Percentiles rank a stretch among this genome's conserved stretches.
Evolutionary conservation across 1,139 yeast species (phyloP).

Genomic region (Blastobotrys apis): DNA sequence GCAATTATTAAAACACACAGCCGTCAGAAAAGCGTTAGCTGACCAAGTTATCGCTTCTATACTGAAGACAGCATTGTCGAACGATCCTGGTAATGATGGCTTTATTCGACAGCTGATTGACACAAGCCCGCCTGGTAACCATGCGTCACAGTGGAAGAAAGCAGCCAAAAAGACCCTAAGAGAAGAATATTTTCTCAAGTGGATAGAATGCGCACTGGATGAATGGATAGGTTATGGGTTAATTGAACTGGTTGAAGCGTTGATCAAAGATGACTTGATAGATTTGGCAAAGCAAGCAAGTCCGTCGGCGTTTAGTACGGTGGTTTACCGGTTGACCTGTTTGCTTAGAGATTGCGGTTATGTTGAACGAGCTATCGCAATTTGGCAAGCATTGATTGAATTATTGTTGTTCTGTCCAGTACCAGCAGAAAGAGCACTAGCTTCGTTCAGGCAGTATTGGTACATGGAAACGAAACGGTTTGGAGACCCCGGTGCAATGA

Average conservation of each 20-base stretch:
- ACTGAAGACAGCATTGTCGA: not conserved
- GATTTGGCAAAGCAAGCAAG: slow-evolving; percentile 2
- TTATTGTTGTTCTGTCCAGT: slow-evolving; percentile 18
- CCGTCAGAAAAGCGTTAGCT: not conserved
- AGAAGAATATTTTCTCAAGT: slow-evolving; percentile 17
- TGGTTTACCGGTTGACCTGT: slow-evolving; percentile 16
- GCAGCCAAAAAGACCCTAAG: slow-evolving; percentile 5
- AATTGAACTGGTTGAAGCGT: slow-evolving; percentile 5
- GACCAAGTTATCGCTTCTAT: not conserved
- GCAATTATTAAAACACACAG: slow-evolving; percentile 6
- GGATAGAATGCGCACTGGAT: too few relatives aligned
- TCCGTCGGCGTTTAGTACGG: slow-evolving; percentile 9
- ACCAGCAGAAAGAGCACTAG: not conserved
- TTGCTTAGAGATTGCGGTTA: slow-evolving; percentile 23
- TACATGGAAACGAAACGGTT: slow-evolving; percentile 21
- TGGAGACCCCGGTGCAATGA: slow-evolving; percentile 18
- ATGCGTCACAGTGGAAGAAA: slow-evolving; percentile 14
- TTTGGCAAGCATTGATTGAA: slow-evolving; percentile 22
- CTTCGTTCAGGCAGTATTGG: slow-evolving; percentile 21
- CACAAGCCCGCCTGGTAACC: not conserved
- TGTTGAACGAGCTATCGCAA: slow-evolving; percentile 20
- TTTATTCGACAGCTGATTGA: too few relatives aligned
- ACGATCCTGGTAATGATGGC: not conserved
- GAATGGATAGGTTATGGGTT: slow-evolving; percentile 5
- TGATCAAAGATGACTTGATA: slow-evolving; percentile 11